Evolutionary conservation across 495 filamentous ascomycete species (phyloP).

Genomic region (Annulohypoxylon bovei): DNA sequence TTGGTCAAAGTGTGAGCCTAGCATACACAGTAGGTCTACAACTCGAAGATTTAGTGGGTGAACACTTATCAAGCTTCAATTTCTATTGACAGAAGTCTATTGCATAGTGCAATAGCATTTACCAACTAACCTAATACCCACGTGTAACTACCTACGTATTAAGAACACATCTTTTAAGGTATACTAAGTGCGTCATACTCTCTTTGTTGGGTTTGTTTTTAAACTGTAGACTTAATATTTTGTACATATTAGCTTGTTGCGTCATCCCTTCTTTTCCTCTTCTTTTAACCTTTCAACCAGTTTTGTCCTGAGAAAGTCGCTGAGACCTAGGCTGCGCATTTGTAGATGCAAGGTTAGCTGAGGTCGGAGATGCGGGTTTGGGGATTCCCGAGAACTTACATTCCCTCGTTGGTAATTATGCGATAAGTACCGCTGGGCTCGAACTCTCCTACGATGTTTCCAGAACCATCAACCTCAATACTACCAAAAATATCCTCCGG

Average conservation of each 20-base stretch:
- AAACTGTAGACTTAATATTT: not conserved
- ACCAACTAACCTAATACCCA: not conserved
- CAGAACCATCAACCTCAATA: constrained; percentile 80
- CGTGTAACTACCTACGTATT: not conserved
- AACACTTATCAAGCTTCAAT: not conserved
- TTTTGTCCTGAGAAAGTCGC: constrained; percentile 65
- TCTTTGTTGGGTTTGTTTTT: not conserved
- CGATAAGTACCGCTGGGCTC: constrained; percentile 75
- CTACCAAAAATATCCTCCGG: constrained; percentile 96
- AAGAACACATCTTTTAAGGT: not conserved
- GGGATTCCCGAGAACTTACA: constrained; percentile 60
- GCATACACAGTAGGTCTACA: not conserved
- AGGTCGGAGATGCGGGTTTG: not conserved
- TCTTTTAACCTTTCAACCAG: constrained; percentile 61
- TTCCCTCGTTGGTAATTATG: constrained; percentile 73
- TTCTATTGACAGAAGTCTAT: not conserved
- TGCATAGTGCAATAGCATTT: not conserved
- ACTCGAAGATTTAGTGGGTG: too few relatives aligned
- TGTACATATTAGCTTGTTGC: not conserved
- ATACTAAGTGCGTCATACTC: not conserved
- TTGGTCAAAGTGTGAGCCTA: too few relatives aligned
- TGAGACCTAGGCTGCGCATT: constrained; percentile 62
- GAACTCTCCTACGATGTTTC: constrained; percentile 74
- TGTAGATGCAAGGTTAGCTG: constrained; percentile 25
- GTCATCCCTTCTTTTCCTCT: constrained; percentile 52